These are phyloP conservation scores for Vairimorpha ceranae DNA, from an alignment of 371 early-diverging fungal genomes.

Conservation along the genomic window DNA sequence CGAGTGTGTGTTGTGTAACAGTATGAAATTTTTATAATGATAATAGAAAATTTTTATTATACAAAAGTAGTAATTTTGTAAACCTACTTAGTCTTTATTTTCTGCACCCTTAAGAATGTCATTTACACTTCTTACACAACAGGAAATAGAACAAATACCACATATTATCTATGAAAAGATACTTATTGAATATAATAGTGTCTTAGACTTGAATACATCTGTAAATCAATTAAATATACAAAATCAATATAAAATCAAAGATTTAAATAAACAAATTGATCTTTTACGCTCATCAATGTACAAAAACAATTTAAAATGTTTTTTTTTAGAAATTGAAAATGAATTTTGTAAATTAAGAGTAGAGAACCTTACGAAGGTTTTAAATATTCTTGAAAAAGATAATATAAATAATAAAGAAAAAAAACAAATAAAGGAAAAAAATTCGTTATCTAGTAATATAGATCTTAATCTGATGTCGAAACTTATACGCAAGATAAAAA, in stretches of 20 bases:
- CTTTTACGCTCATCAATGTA: neutral
- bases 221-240: neutral
- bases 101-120: neutral
- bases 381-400: neutral
- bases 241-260: neutral
- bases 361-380: neutral
- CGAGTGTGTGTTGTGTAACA: no score
- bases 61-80: no score
- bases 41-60: no score
- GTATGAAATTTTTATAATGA: no score
- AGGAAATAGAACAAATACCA: neutral
- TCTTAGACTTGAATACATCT: neutral
- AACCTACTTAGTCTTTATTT: no score
- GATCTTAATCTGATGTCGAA: neutral
- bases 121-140: neutral
- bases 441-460: neutral
- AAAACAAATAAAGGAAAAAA: neutral
- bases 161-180: neutral
- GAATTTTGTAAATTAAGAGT: neutral
- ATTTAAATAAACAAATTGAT: neutral
- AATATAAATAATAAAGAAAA: neutral
- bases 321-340: neutral
- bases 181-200: neutral
- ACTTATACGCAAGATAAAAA: neutral
- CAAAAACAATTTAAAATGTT: neutral